Conservation (phyloP, 805 yeast species). For the Candida ficus region DNA sequence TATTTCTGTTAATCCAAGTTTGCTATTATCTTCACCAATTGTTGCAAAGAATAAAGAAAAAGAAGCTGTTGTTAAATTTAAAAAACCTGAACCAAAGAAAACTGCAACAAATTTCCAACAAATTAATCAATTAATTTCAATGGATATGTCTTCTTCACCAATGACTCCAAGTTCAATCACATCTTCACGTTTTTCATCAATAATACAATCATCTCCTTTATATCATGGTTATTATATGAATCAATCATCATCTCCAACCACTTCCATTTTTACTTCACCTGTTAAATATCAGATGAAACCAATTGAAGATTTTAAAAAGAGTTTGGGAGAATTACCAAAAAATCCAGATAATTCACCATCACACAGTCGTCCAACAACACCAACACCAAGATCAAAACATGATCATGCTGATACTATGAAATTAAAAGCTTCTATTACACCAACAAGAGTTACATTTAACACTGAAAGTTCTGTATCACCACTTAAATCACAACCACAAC, state of each 20-base stretch:
- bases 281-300: conserved; percentile 23
- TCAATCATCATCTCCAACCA: conserved; percentile 18
- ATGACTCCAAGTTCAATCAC: conserved; percentile 21
- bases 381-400: conserved; percentile 2
- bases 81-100: conserved; percentile 1
- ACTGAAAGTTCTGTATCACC: background rate
- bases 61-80: no score
- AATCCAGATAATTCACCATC: conserved; percentile 22
- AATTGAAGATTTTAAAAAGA: conserved; percentile 14
- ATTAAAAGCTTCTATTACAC: background rate
- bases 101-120: conserved; percentile 3
- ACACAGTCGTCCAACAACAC: conserved; percentile 8
- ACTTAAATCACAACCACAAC: no score
- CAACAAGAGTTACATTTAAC: background rate
- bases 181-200: conserved; percentile 25
- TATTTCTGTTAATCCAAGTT: conserved; percentile 21
- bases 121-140: background rate
- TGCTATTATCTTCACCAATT: conserved; percentile 25
- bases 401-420: background rate
- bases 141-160: conserved; percentile 18
- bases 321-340: conserved; percentile 12
- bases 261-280: conserved; percentile 20
- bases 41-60: conserved; percentile 13
- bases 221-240: conserved; percentile 25
- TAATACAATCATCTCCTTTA: conserved; percentile 26